These are phyloP conservation scores for Euphorbia pulcherrima DNA, from an alignment of 345 rosid genomes.

Conservation along the genomic window DNA sequence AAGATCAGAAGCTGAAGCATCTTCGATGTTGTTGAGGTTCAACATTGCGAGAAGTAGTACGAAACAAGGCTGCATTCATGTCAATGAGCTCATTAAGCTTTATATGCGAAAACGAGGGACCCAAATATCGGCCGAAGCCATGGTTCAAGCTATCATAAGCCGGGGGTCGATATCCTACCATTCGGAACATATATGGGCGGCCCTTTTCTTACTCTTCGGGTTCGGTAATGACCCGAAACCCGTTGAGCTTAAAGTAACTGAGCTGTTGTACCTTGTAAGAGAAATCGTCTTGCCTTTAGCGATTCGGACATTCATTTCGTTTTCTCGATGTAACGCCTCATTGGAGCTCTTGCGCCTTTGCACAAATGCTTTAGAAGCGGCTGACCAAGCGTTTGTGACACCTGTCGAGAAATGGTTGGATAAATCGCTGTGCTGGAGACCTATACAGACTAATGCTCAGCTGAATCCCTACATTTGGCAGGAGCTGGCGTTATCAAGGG, in stretches of 20 bases:
- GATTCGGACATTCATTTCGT: slow-evolving; percentile 58
- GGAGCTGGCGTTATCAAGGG: slow-evolving; percentile 83
- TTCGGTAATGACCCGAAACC: slow-evolving; percentile 59
- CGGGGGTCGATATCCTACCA: slow-evolving; percentile 57
- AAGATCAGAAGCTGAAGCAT: slow-evolving; percentile 73
- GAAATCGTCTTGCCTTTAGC: slow-evolving; percentile 75
- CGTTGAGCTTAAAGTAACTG: slow-evolving; percentile 65
- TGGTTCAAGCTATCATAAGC: slow-evolving; percentile 67
- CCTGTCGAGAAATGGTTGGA: slow-evolving; percentile 87
- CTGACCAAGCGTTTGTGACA: slow-evolving; percentile 76
- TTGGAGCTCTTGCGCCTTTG: slow-evolving; percentile 82
- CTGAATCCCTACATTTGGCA: slow-evolving; percentile 83
- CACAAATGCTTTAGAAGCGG: slow-evolving; percentile 78
- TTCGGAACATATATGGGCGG: slow-evolving; percentile 77
- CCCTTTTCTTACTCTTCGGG: slow-evolving; percentile 70
- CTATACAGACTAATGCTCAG: slow-evolving; percentile 78
- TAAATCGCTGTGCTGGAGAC: slow-evolving; percentile 85
- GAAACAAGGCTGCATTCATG: slow-evolving; percentile 53
- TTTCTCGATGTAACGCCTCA: slow-evolving; percentile 76
- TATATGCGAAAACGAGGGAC: slow-evolving; percentile 56
- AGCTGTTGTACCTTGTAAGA: slow-evolving; percentile 53
- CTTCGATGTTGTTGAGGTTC: slow-evolving; percentile 76
- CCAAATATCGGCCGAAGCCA: slow-evolving; percentile 48
- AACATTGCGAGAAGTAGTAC: slow-evolving; percentile 68
- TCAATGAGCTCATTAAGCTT: slow-evolving; percentile 66